Conservation (phyloP, 2,329 filamentous ascomycete genomes). For the Aureobasidium sp. region DNA sequence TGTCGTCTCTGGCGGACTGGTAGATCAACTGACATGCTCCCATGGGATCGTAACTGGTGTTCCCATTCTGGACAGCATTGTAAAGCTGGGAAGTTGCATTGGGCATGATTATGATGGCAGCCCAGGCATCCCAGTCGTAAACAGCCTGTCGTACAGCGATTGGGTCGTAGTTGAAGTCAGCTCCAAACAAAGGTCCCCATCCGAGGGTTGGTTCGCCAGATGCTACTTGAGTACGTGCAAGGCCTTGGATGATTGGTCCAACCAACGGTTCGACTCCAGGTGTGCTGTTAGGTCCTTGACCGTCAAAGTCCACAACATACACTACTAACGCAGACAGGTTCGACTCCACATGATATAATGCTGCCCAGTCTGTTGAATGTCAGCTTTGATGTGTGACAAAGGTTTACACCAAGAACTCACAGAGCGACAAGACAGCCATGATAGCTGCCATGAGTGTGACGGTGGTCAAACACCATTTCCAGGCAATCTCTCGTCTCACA, state of each 20-base stretch:
- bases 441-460: conserved; percentile 48
- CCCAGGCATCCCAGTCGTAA: conserved; percentile 51
- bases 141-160: conserved; percentile 48
- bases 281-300: conserved; percentile 43
- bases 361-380: conserved; percentile 41
- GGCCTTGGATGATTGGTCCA: conserved; percentile 44
- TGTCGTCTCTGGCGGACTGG: conserved; percentile 48
- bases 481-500: conserved; percentile 31
- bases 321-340: conserved; percentile 44
- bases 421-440: conserved; percentile 45
- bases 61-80: conserved; percentile 44
- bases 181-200: conserved; percentile 40
- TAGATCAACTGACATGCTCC: conserved; percentile 50
- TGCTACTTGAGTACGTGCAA: conserved; percentile 36
- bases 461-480: conserved; percentile 36
- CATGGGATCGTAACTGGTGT: conserved; percentile 50
- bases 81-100: conserved; percentile 49
- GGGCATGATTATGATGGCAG: conserved; percentile 52
- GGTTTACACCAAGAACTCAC: neutral
- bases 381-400: neutral
- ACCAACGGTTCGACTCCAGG: conserved; percentile 40
- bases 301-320: conserved; percentile 57
- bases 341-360: conserved; percentile 42
- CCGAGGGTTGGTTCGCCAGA: conserved; percentile 38
- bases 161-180: conserved; percentile 48